Conservation (phyloP, 129 eudicot genomes). For the Ambrosia artemisiifolia region DNA sequence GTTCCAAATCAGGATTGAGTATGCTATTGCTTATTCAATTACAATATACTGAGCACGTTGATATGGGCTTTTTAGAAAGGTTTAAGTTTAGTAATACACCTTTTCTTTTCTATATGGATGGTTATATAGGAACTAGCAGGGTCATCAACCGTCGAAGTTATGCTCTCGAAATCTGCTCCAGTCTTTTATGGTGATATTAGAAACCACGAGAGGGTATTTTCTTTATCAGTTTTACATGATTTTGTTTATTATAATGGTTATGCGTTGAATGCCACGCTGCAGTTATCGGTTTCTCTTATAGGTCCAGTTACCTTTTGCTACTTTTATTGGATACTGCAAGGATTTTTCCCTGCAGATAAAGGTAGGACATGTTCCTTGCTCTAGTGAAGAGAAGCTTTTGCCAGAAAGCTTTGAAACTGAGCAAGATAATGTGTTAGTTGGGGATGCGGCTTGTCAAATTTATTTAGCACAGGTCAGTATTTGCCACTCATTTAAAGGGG, state of each 20-base stretch:
- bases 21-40: neutral
- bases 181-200: slow-evolving; percentile 90
- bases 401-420: slow-evolving; percentile 20
- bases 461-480: slow-evolving; percentile 88
- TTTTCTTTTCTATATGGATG: neutral
- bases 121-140: slow-evolving; percentile 58
- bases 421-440: slow-evolving; percentile 24
- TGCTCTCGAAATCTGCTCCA: slow-evolving; percentile 81
- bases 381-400: slow-evolving; percentile 32
- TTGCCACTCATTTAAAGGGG: slow-evolving; percentile 10
- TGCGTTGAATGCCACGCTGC: slow-evolving; percentile 2
- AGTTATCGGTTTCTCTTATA: slow-evolving; percentile 20
- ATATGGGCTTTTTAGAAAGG: neutral
- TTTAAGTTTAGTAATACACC: neutral
- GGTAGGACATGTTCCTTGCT: slow-evolving; percentile 24
- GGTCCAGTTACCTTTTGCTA: slow-evolving; percentile 70
- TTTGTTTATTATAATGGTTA: slow-evolving; percentile 14
- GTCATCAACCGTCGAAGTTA: slow-evolving; percentile 71
- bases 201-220: slow-evolving; percentile 84
- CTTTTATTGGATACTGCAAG: slow-evolving; percentile 77
- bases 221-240: neutral
- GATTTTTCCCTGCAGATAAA: slow-evolving; percentile 22
- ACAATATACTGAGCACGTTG: neutral
- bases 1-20: neutral
- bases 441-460: slow-evolving; percentile 50